Percentiles rank a stretch among this genome's conserved stretches.
Conservation (phyloP, 257 asterid species). For the Parsonsia alboflavescens region DNA sequence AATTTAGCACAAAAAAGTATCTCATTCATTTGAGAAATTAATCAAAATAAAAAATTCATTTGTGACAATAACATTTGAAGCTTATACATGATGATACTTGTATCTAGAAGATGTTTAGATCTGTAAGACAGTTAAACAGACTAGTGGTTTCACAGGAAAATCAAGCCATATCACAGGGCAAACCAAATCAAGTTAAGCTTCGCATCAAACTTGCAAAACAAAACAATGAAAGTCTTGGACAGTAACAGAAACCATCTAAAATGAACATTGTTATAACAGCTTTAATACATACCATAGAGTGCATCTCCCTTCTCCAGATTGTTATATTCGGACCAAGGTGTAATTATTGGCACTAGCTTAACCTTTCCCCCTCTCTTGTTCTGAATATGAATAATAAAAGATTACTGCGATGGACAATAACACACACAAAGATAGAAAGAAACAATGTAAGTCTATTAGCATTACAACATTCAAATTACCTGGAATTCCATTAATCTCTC, state of each 20-base stretch:
- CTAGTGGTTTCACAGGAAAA: not conserved
- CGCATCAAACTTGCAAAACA: not conserved
- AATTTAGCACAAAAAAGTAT: too few relatives aligned
- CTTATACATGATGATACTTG: too few relatives aligned
- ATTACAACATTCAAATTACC: slow-evolving; percentile 26
- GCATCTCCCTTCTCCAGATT: slow-evolving; percentile 28
- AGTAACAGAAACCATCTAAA: not conserved
- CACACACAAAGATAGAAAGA: not conserved
- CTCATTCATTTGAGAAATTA: too few relatives aligned
- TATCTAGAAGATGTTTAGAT: too few relatives aligned
- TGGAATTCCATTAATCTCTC: slow-evolving; percentile 76
- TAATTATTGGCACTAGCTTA: slow-evolving; percentile 23
- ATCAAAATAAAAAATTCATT: too few relatives aligned
- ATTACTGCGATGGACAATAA: not conserved
- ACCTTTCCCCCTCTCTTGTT: slow-evolving; percentile 34
- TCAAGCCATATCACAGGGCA: not conserved
- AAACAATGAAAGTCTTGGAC: not conserved
- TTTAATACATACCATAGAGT: not conserved
- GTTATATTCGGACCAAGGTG: slow-evolving; percentile 25
- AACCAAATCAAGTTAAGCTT: not conserved
- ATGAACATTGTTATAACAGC: not conserved
- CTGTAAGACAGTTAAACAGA: too few relatives aligned
- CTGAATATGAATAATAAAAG: slow-evolving; percentile 9
- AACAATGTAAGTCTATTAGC: not conserved
- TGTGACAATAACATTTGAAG: too few relatives aligned